These are phyloP conservation scores for Petunia secreta DNA, from an alignment of 257 asterid genomes.

Conservation along the genomic window DNA sequence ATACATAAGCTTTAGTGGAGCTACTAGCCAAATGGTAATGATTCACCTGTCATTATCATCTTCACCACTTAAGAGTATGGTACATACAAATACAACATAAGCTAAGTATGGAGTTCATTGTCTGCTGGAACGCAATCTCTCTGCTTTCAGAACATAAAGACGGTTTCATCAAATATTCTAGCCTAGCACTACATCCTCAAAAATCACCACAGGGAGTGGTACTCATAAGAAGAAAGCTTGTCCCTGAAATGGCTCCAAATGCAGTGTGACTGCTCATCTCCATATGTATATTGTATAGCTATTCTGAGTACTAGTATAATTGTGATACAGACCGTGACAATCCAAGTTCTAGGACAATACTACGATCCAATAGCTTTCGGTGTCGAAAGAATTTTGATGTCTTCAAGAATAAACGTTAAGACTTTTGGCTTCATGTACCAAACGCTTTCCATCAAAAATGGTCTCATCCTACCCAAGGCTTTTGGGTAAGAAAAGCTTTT, in stretches of 20 bases:
- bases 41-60: background rate
- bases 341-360: conserved; percentile 19
- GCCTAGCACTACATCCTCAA: background rate
- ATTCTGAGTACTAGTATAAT: background rate
- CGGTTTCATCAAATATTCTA: background rate
- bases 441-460: conserved; percentile 34
- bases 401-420: background rate
- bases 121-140: background rate
- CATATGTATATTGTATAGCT: background rate
- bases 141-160: background rate
- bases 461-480: conserved; percentile 23
- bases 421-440: conserved; percentile 29
- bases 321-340: background rate
- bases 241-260: background rate
- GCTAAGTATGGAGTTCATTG: background rate
- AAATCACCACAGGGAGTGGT: background rate
- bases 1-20: background rate
- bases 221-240: background rate
- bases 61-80: background rate
- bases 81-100: conserved; percentile 19
- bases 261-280: background rate
- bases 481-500: conserved; percentile 21
- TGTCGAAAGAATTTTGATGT: conserved; percentile 25
- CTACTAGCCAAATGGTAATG: background rate
- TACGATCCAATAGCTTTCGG: background rate